Evolutionary conservation across 2,329 filamentous ascomycete species (phyloP), one percentile per base, ranked within the genome.

Genomic region (Didymosphaeria variabile): DNA sequence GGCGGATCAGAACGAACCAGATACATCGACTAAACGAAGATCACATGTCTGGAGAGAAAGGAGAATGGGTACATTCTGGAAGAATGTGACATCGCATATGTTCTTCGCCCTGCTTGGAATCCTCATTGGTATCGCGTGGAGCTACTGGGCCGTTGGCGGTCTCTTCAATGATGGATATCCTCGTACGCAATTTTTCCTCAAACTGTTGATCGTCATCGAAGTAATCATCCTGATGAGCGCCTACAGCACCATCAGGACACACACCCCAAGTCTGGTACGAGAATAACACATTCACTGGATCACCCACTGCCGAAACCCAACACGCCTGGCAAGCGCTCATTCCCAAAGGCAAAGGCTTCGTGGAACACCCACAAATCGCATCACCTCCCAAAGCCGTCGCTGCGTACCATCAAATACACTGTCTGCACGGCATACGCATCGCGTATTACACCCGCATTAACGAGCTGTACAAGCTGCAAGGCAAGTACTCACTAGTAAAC

Each of bases 261-360:
- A 60, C 53, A 8, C 15, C 23, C 9, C 19, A 40, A 21, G 47
- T 56, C n/a, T 63, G 60, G 60, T 19, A 55, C 17, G 23, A 51
- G 5, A 57, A 60, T 12, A 17, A 29, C 23, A 57, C 57, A 2
- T 63, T 63, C 44, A 50, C 32, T 8, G 31, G 49, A 15, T 51
- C 38, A 2, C 57, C 57, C n/a, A 36, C 29, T 5, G 21, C 32
- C 2, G 26, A 55, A 7, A 53, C 55, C 21, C 55, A 64, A 54
- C 19, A 23, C 23, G 61, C 58, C n/a, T 64, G 61, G 61, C n/a
- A 36, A 40, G 47, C 23, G 7, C 53, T 59, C 36, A 47, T 62
- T 10, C 60, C 60, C 10, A 44, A 49, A 46, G 60, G 56, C n/a
- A 47, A 52, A 10, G 60, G 60, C 38, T 62, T 62, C 31, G 46